Evolutionary conservation across 108 stramenopile species (phyloP), one percentile per base, ranked within the genome.

Genomic region (Cyclostephanos tholiformis): DNA sequence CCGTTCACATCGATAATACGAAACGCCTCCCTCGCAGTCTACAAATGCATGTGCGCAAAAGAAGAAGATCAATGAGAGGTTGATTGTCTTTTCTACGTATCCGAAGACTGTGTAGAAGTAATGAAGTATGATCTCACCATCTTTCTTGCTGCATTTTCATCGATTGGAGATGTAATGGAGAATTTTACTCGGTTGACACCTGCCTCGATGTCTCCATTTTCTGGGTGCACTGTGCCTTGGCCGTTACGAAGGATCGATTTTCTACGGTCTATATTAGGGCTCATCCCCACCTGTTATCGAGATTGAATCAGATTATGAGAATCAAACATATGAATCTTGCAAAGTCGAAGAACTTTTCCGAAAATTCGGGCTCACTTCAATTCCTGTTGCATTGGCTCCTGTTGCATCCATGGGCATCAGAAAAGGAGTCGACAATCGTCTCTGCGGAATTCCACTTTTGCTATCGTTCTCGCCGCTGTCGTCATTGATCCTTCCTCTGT

Each of bases 21-120:
- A 59, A 86, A 86, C 9, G 86, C 86, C 38, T 86, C 86, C 65
- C 56, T 70, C 12, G 86, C 82, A 39, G 78, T 72, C 80, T 78
- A 63, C 20, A 26, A 8, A 69, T 25, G 20, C 14, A 63, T 30
- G 67, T 55, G 16, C 30, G 11, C 32, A 11, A 19, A 48, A 32
- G 14, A 11, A 38, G 41, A 9, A 48, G 1, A 30, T 35, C 38
- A 53, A 0, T 58, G 17, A 58, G 57, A 58, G 3, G 0, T n/a
- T 14, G 30, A 1, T 13, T 35, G 1, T 57, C 23, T 23, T 58
- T 35, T 58, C 1, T 17, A 14, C 14, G 30, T 29, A 26, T 6
- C 27, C 6, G 2, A 25, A 19, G 3, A 36, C 14, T 26, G 17
- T 25, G 19, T 57, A 26, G 23, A 58, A 53, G 49, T 27, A 30